Percentiles rank a stretch among this genome's conserved stretches.
phyloP scores from a whole-genome alignment of 1,284 basidiomycete species.

The Tetrapyrgos nigripes region DNA sequence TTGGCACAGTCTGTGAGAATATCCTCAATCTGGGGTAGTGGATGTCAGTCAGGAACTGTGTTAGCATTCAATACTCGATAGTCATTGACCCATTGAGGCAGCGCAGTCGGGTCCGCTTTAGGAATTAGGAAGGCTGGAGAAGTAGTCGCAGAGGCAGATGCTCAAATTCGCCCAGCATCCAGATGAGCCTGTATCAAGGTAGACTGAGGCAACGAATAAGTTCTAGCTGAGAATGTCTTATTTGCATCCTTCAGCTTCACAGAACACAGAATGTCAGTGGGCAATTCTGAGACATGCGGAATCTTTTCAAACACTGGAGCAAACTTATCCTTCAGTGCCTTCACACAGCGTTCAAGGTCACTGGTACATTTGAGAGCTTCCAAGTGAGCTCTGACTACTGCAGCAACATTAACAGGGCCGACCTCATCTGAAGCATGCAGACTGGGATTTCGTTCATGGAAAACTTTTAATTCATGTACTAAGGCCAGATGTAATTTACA shows the following conservation, averaged over 20 bases:
- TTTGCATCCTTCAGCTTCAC: too few relatives aligned
- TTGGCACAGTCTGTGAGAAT: too few relatives aligned
- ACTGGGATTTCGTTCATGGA: neutral
- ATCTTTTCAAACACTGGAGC: too few relatives aligned
- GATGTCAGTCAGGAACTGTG: too few relatives aligned
- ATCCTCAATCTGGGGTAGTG: too few relatives aligned
- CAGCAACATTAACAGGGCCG: constrained; percentile 1
- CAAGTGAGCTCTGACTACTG: constrained; percentile 8
- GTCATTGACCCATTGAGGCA: constrained; percentile 42
- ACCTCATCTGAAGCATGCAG: neutral
- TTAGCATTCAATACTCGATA: too few relatives aligned
- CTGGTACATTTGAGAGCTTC: too few relatives aligned
- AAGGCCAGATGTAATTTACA: neutral
- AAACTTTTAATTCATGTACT: neutral
- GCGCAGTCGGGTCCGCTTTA: constrained; percentile 34
- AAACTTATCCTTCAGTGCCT: constrained; percentile 16
- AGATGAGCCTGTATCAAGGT: constrained; percentile 32
- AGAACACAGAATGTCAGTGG: too few relatives aligned
- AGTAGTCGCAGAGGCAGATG: constrained; percentile 27
- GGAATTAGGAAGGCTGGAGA: constrained; percentile 38
- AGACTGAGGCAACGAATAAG: constrained; percentile 30
- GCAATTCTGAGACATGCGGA: too few relatives aligned
- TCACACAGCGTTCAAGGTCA: too few relatives aligned
- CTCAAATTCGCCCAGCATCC: constrained; percentile 25
- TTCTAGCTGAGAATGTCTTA: too few relatives aligned